Percentiles rank a stretch among this genome's conserved stretches.
phyloP scores from a whole-genome alignment of 2,329 filamentous ascomycete species.

The Fusarium sterilihyphosum region DNA sequence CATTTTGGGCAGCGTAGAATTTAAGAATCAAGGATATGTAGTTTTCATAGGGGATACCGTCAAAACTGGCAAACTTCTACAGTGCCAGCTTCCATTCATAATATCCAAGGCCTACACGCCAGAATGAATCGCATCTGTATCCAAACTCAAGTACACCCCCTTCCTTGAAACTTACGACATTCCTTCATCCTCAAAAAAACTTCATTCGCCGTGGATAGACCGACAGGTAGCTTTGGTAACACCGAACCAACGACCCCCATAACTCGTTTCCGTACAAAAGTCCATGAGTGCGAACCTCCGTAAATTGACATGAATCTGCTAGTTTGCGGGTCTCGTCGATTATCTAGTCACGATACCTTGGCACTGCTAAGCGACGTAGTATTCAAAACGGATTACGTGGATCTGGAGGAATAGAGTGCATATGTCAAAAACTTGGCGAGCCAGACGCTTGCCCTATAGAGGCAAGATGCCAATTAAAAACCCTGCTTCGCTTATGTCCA shows the following conservation, averaged over 20 bases:
- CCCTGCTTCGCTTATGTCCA: background rate
- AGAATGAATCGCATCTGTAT: too few relatives aligned
- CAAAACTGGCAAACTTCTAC: background rate
- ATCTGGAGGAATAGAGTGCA: background rate
- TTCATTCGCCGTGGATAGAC: too few relatives aligned
- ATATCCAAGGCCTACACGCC: too few relatives aligned
- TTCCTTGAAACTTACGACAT: background rate
- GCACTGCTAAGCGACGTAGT: background rate
- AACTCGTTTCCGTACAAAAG: too few relatives aligned
- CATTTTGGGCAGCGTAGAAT: background rate
- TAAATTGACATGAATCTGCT: too few relatives aligned
- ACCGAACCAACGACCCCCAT: background rate
- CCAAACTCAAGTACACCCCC: background rate
- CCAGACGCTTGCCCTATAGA: background rate
- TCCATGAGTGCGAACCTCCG: background rate
- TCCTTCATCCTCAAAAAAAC: background rate
- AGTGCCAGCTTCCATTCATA: too few relatives aligned
- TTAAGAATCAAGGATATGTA: background rate
- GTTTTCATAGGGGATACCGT: rapidly evolving
- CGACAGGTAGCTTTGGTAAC: background rate
- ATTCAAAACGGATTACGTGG: background rate
- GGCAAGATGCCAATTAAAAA: background rate
- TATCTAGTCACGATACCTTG: background rate
- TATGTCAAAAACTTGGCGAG: background rate
- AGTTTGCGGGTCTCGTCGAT: background rate